Evolutionary conservation across 2,329 filamentous ascomycete genomes (phyloP).

Genomic region (Ceratocystis diversiconidia): DNA sequence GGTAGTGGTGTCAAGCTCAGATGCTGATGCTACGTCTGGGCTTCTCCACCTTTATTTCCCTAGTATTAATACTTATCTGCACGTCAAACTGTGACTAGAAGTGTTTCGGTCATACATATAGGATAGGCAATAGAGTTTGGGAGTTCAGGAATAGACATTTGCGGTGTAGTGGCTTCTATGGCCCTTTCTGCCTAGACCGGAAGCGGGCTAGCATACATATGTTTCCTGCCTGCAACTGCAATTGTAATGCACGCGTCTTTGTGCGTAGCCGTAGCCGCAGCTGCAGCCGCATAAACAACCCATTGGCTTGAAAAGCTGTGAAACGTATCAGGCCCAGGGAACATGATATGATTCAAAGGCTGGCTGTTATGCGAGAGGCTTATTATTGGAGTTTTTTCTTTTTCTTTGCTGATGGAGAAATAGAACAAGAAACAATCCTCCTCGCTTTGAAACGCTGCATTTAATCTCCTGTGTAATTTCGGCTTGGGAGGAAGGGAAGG

Average conservation of each 20-base stretch:
- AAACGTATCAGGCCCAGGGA: not conserved
- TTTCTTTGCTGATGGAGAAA: not conserved
- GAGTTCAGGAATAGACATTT: too few relatives aligned
- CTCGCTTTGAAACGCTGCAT: constrained; percentile 1
- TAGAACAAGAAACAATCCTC: constrained; percentile 1
- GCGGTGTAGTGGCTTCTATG: too few relatives aligned
- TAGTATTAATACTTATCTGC: not conserved
- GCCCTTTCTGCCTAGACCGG: too few relatives aligned
- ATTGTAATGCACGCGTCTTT: not conserved
- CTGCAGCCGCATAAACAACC: not conserved
- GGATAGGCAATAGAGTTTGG: not conserved
- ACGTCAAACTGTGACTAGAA: not conserved
- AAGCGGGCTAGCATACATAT: not conserved
- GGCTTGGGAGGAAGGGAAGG: not conserved
- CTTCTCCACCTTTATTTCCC: not conserved
- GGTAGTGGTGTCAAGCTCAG: not conserved
- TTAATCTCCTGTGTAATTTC: not conserved
- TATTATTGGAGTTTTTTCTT: not conserved
- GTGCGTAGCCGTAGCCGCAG: not conserved
- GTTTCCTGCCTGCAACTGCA: not conserved
- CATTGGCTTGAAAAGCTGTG: not conserved
- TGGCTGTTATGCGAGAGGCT: not conserved
- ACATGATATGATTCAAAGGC: not conserved
- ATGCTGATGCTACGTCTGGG: not conserved
- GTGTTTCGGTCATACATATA: not conserved